Evolutionary conservation across 2,329 filamentous ascomycete species (phyloP).

Genomic region (Alternaria alternata): DNA sequence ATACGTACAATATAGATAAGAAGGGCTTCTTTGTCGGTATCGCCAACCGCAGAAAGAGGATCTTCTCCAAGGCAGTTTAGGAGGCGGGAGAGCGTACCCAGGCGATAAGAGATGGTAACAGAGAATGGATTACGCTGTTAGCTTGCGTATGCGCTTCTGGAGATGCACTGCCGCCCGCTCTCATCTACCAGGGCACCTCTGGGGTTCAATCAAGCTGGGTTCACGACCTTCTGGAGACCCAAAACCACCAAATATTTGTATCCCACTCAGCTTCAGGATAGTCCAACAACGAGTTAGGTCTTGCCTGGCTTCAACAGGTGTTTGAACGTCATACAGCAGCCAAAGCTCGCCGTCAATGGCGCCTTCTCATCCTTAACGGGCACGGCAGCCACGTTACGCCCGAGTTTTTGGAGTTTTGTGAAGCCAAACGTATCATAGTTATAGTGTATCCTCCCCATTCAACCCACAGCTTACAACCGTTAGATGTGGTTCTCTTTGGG

Average conservation of each 20-base stretch:
- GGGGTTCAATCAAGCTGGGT: conserved; percentile 14
- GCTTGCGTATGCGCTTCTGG: conserved; percentile 22
- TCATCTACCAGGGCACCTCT: conserved; percentile 13
- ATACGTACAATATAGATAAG: conserved; percentile 24
- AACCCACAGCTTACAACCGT: background rate
- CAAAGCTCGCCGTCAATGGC: background rate
- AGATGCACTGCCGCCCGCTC: conserved; percentile 9
- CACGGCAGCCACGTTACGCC: background rate
- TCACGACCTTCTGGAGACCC: background rate
- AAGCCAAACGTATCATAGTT: background rate
- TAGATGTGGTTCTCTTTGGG: background rate
- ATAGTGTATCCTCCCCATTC: background rate
- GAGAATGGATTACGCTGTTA: conserved; percentile 17
- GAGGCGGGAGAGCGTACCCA: background rate
- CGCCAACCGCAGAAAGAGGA: conserved; percentile 3
- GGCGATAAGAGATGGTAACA: conserved; percentile 11
- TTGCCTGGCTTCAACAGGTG: background rate
- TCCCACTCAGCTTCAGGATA: background rate
- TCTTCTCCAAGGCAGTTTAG: conserved; percentile 4
- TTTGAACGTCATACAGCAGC: background rate
- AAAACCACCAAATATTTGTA: background rate
- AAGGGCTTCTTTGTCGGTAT: conserved; percentile 14
- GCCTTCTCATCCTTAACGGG: background rate
- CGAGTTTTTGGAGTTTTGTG: background rate
- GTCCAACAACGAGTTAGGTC: background rate